These are phyloP conservation scores for Linderina pennispora DNA, from an alignment of 192 early-diverging fungal species.

Conservation along the genomic window DNA sequence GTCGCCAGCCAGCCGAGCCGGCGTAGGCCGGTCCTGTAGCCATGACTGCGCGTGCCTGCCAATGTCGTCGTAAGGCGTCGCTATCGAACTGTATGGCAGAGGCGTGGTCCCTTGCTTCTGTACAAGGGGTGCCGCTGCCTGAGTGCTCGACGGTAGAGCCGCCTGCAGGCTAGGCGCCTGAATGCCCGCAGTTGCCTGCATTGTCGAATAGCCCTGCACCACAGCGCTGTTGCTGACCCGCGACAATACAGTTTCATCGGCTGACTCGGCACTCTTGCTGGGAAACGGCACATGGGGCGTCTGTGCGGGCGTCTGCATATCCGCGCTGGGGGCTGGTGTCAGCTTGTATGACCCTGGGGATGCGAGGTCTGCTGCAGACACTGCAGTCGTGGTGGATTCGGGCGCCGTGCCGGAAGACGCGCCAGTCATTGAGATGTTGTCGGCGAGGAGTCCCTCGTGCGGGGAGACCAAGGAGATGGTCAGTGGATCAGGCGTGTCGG, in stretches of 20 bases:
- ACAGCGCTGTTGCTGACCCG: background rate
- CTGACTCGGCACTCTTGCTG: background rate
- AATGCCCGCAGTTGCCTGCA: no score
- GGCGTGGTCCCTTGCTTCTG: slow-evolving; percentile 12
- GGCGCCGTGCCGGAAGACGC: slow-evolving; percentile 16
- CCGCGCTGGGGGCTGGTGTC: slow-evolving; percentile 31
- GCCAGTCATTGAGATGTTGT: no score
- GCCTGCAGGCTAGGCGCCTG: no score
- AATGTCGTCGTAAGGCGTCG: slow-evolving; percentile 34
- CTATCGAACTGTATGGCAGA: slow-evolving; percentile 17
- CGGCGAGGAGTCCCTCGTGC: no score
- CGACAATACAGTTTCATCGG: background rate
- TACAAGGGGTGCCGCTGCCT: background rate
- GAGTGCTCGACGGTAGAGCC: slow-evolving; percentile 3
- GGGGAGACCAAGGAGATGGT: no score
- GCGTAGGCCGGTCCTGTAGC: slow-evolving; percentile 18
- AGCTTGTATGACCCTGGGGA: slow-evolving; percentile 32
- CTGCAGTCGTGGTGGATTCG: slow-evolving; percentile 7
- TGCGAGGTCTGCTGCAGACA: slow-evolving; percentile 16
- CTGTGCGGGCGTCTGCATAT: slow-evolving; percentile 29
- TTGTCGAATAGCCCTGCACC: background rate
- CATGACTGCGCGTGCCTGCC: slow-evolving; percentile 17
- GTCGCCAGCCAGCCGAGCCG: background rate
- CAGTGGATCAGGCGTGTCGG: no score
- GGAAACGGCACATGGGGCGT: background rate